These are phyloP conservation scores for Ganoderma lucidum DNA, from an alignment of 1,284 basidiomycete genomes.

Conservation along the genomic window DNA sequence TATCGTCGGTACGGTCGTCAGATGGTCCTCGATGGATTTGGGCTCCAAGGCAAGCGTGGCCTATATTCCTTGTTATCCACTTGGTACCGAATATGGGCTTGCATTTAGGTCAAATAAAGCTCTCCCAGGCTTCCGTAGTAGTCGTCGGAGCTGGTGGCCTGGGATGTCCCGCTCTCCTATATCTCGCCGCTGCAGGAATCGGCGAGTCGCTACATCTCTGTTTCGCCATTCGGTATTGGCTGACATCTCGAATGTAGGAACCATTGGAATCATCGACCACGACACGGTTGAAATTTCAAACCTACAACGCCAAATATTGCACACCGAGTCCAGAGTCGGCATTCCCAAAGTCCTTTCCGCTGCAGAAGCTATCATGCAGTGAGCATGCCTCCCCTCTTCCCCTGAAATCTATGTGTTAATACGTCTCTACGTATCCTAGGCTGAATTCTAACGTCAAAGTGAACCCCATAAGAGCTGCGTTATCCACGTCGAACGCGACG, in stretches of 20 bases:
- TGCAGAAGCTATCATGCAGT: conserved; percentile 71
- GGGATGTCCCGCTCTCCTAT: conserved; percentile 95
- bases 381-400: conserved; percentile 27
- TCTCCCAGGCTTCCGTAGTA: conserved; percentile 79
- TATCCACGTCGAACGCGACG: conserved; percentile 70
- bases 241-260: conserved; percentile 54
- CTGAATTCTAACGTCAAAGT: conserved; percentile 74
- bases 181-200: conserved; percentile 91
- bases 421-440: conserved; percentile 47
- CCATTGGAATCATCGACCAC: conserved; percentile 90
- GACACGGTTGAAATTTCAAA: conserved; percentile 94
- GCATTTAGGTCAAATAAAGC: conserved; percentile 80
- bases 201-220: conserved; percentile 55
- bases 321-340: conserved; percentile 84
- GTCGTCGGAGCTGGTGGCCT: conserved; percentile 97
- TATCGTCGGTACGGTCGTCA: conserved; percentile 95
- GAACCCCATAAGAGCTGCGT: conserved; percentile 57
- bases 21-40: conserved; percentile 94
- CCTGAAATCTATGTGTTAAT: not conserved
- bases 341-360: conserved; percentile 88
- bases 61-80: not conserved
- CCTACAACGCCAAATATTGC: conserved; percentile 93
- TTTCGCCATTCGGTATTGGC: not conserved
- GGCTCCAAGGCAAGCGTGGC: conserved; percentile 62
- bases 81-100: not conserved